Conservation (phyloP, 2,329 filamentous ascomycete species). For the Aspergillus flavus region DNA sequence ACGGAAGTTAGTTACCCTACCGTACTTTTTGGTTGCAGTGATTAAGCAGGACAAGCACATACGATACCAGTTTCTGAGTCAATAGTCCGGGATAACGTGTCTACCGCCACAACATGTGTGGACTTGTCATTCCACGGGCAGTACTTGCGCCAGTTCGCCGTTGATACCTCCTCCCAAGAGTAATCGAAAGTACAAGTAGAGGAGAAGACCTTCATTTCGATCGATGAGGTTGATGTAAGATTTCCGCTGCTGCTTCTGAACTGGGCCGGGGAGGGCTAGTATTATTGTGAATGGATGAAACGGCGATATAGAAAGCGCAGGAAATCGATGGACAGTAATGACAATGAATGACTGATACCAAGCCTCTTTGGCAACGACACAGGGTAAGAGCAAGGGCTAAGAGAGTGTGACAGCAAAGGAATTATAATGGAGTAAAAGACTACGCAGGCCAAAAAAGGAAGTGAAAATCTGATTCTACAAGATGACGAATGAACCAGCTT, state of each 20-base stretch:
- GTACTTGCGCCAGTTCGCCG: conserved; percentile 98
- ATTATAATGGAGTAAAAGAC: not conserved
- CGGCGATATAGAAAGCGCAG: not conserved
- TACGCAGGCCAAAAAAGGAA: not conserved
- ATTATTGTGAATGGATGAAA: not conserved
- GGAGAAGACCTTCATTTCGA: conserved; percentile 90
- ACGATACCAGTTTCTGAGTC: conserved; percentile 68
- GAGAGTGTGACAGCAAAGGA: not conserved
- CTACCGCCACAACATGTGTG: conserved; percentile 94
- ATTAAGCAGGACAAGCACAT: conserved; percentile 36
- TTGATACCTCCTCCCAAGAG: conserved; percentile 97
- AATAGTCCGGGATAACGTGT: conserved; percentile 77
- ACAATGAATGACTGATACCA: not conserved
- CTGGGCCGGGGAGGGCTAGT: not conserved
- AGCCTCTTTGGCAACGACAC: not conserved
- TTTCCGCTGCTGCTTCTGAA: not conserved
- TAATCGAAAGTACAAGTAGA: conserved; percentile 91
- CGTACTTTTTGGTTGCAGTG: not conserved
- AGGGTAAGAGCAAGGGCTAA: not conserved
- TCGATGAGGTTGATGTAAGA: conserved; percentile 3
- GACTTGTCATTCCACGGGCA: conserved; percentile 98
- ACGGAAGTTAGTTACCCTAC: conserved; percentile 15
- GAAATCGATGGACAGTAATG: not conserved
- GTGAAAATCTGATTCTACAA: conserved; percentile 7
- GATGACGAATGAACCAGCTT: conserved; percentile 10